phyloP scores from a whole-genome alignment of 2,329 filamentous ascomycete genomes.

The Geoglossum cookeanum region DNA sequence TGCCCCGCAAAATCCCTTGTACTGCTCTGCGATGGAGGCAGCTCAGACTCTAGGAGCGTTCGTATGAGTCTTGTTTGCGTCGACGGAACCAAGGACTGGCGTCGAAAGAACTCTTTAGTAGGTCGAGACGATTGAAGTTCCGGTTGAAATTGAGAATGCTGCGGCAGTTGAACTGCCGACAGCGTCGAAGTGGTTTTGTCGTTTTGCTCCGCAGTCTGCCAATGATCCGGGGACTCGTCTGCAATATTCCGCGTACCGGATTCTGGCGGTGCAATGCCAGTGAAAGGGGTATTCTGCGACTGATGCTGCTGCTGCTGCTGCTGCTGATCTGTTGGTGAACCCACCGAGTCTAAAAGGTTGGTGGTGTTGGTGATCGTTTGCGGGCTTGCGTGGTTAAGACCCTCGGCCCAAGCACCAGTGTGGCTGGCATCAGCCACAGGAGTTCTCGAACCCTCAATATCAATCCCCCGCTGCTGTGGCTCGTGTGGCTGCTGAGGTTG shows the following conservation, averaged over 20 bases:
- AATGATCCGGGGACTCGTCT: background rate
- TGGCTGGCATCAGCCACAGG: conserved; percentile 1
- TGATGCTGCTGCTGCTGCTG: background rate
- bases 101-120: conserved; percentile 12
- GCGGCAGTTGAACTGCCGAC: background rate
- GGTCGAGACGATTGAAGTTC: background rate
- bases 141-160: background rate
- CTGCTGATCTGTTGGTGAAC: background rate
- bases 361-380: background rate
- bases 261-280: background rate
- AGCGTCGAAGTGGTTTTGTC: background rate
- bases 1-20: conserved; percentile 12
- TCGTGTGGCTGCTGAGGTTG: background rate
- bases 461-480: background rate
- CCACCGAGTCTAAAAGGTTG: background rate
- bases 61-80: conserved; percentile 22
- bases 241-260: background rate
- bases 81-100: conserved; percentile 22
- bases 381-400: background rate
- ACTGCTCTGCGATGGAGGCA: conserved; percentile 16
- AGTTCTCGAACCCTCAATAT: background rate
- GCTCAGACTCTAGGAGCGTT: conserved; percentile 27
- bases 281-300: background rate
- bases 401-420: background rate
- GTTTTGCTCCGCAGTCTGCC: background rate